Evolutionary conservation across 148 eudicot species (phyloP).

Genomic region (Persicaria tinctoria): DNA sequence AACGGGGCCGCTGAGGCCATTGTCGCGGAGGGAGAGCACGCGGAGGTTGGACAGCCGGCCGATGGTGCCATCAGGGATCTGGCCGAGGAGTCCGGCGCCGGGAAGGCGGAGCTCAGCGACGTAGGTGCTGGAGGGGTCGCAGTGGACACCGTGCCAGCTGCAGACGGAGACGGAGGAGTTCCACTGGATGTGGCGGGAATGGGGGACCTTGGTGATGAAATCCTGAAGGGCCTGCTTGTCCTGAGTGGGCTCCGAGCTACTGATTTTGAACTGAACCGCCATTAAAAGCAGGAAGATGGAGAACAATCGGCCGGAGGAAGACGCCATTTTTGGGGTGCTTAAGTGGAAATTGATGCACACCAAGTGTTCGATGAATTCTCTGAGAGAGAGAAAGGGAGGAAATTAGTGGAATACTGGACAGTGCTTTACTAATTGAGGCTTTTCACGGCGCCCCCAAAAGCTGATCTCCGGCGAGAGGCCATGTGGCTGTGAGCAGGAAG

Average conservation of each 20-base stretch:
- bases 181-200: slow-evolving; percentile 56
- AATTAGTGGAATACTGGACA: background rate
- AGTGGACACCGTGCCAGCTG: slow-evolving; percentile 62
- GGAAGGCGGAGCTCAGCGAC: slow-evolving; percentile 60
- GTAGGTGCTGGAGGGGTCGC: slow-evolving; percentile 36
- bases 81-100: slow-evolving; percentile 56
- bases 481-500: slow-evolving; percentile 12
- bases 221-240: slow-evolving; percentile 65
- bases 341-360: background rate
- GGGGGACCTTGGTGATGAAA: slow-evolving; percentile 49
- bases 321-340: slow-evolving; percentile 16
- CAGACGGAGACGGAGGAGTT: slow-evolving; percentile 48
- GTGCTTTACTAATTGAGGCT: background rate
- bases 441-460: slow-evolving; percentile 4
- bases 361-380: background rate
- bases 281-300: background rate
- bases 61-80: slow-evolving; percentile 38
- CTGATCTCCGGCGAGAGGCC: slow-evolving; percentile 16
- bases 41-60: slow-evolving; percentile 34
- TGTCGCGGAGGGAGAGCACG: slow-evolving; percentile 37
- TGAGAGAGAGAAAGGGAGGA: background rate
- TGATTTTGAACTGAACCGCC: background rate
- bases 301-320: background rate
- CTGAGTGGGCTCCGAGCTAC: slow-evolving; percentile 49
- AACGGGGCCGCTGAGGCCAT: slow-evolving; percentile 31